Evolutionary conservation across 208 protist genomes (phyloP).

Genomic region (Tetramitus jugosus): DNA sequence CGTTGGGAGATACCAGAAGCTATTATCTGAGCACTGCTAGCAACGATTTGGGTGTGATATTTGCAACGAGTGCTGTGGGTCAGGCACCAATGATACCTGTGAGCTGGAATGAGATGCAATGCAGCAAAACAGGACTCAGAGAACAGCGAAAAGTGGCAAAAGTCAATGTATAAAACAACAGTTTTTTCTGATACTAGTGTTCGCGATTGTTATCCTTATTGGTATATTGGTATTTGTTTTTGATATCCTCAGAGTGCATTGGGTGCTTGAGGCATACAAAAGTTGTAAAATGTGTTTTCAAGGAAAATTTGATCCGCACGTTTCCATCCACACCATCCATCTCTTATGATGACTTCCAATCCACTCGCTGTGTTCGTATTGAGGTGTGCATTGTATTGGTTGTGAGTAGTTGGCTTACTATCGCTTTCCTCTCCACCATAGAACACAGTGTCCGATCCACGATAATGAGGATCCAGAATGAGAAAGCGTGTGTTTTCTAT

Average conservation of each 20-base stretch:
- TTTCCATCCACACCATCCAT: slow-evolving; percentile 80
- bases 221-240: no score
- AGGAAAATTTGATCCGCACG: slow-evolving; percentile 64
- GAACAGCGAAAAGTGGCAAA: slow-evolving; percentile 60
- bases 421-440: no score
- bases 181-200: no score
- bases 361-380: no score
- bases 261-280: slow-evolving; percentile 75
- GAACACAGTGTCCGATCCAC: slow-evolving; percentile 57
- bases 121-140: slow-evolving; percentile 50
- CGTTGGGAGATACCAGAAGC: slow-evolving; percentile 53
- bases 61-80: slow-evolving; percentile 44
- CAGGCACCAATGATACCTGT: slow-evolving; percentile 48
- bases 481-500: no score
- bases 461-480: slow-evolving; percentile 86
- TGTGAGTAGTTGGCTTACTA: no score
- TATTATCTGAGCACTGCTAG: slow-evolving; percentile 59
- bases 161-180: slow-evolving; percentile 1
- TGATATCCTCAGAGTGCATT: no score
- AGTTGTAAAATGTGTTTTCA: slow-evolving; percentile 76
- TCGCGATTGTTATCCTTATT: no score
- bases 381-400: no score
- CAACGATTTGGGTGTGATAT: slow-evolving; percentile 64
- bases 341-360: slow-evolving; percentile 60
- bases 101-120: slow-evolving; percentile 55